Evolutionary conservation across 768 basidiomycete genomes (phyloP), one percentile per base, ranked within the genome.

Genomic region (Xerocomus potaroensis): DNA sequence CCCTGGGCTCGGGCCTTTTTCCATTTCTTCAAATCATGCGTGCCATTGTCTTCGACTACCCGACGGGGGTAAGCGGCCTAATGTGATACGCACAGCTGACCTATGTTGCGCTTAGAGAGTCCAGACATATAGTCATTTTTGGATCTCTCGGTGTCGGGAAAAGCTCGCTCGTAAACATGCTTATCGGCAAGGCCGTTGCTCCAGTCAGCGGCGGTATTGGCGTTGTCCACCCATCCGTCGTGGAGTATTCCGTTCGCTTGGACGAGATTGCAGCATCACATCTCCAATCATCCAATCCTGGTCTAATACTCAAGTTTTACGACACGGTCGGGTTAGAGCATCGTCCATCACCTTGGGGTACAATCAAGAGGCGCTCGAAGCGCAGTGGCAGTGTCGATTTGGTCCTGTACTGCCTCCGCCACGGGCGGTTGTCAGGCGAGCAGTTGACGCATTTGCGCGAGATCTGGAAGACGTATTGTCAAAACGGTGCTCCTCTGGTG

Each of bases 161-260:
- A 53, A 75, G 74, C 47, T 71, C 70, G 3, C 49, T 75, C 2
- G 56, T 76, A 39, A 75, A 75, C 55, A 64, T 75, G 67, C 50
- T 75, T 16, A 55, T 56, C 23, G 66, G 64, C n/a, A 33, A 36
- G 9, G 15, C 55, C 1, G 51, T 56, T 11, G 69, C 70, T 1
- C 45, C 41, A 0, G 57, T 62, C 15, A 66, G 66, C 30, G 60
- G 47, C 43, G 39, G 27, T 37, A 49, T 58, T 14, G 45, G 38
- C 15, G 53, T 56, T 23, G 54, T 39, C 6, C 56, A 59, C 23
- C 27, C 36, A 5, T 26, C 32, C 41, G 39, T 50, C 40, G 39
- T 50, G 32, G 60, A 59, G 6, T 50, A 62, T 15, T 1, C 48
- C 8, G 15, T 47, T 29, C 19, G 47, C 19, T 22, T 49, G 34